Evolutionary conservation across 176 grass and related monocot species (phyloP).

Genomic region (Calamus simplicifolius): DNA sequence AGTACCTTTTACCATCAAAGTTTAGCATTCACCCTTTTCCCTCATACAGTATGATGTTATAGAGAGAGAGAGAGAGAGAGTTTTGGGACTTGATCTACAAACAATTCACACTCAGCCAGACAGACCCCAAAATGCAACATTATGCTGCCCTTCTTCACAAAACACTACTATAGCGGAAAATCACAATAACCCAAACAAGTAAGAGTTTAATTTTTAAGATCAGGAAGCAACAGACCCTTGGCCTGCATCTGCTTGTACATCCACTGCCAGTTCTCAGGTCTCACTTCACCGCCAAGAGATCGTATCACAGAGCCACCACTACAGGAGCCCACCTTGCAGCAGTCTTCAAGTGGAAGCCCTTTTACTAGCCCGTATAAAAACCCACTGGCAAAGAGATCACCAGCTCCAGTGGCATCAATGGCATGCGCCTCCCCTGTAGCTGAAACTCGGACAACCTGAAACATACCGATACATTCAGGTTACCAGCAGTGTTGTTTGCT

Average conservation of each 20-base stretch:
- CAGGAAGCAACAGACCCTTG: constrained; percentile 40
- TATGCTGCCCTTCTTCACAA: no score
- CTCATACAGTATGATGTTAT: no score
- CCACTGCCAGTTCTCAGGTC: constrained; percentile 83
- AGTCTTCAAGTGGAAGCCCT: constrained; percentile 74
- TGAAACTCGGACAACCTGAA: constrained; percentile 54
- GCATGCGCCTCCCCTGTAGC: constrained; percentile 48
- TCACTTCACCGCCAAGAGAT: constrained; percentile 77
- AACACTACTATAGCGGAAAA: no score
- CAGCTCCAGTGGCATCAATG: constrained; percentile 68
- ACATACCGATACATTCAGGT: neutral
- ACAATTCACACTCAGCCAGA: no score
- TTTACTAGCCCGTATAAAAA: constrained; percentile 87
- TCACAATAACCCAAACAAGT: no score
- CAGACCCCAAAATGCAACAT: no score
- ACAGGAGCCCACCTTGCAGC: constrained; percentile 73
- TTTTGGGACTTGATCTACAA: no score
- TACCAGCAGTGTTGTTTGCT: no score
- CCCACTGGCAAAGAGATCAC: constrained; percentile 78
- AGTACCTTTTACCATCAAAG: no score
- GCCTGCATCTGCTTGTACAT: constrained; percentile 96
- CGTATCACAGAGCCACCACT: constrained; percentile 75
- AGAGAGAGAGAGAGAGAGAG: no score
- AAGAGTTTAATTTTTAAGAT: constrained; percentile 9
- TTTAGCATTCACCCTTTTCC: no score